Conservation (phyloP, 768 basidiomycete genomes). For the Lactarius hatsudake region DNA sequence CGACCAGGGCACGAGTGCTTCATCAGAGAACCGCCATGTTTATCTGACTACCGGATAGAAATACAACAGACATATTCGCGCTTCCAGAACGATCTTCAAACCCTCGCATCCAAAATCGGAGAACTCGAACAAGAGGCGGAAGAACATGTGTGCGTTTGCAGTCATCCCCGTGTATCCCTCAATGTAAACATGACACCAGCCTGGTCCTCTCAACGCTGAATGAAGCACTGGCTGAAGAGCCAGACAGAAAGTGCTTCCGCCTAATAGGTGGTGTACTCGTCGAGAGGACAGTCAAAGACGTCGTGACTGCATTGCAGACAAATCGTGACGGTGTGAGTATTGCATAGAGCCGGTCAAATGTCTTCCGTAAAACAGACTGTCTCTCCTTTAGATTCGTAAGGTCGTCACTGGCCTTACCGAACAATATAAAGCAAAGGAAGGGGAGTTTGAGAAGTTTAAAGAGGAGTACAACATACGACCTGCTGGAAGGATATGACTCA, state of each 20-base stretch:
- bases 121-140: conserved; percentile 96
- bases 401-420: conserved; percentile 74
- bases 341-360: conserved; percentile 2
- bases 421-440: conserved; percentile 87
- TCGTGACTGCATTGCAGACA: conserved; percentile 86
- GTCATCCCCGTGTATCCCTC: conserved; percentile 4
- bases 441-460: conserved; percentile 78
- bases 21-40: neutral
- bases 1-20: conserved; percentile 65
- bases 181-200: conserved; percentile 41
- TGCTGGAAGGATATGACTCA: conserved; percentile 29
- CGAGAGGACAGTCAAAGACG: conserved; percentile 92
- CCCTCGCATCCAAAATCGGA: conserved; percentile 90
- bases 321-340: conserved; percentile 79
- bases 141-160: conserved; percentile 75
- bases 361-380: conserved; percentile 25
- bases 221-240: conserved; percentile 78
- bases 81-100: conserved; percentile 85
- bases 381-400: conserved; percentile 64
- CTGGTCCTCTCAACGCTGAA: conserved; percentile 85
- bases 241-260: conserved; percentile 93
- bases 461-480: conserved; percentile 73
- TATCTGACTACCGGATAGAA: conserved; percentile 52
- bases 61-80: conserved; percentile 79
- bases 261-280: conserved; percentile 95